These are phyloP conservation scores for Fusarium denticulatum DNA, from an alignment of 2,329 filamentous ascomycete species.

Conservation along the genomic window DNA sequence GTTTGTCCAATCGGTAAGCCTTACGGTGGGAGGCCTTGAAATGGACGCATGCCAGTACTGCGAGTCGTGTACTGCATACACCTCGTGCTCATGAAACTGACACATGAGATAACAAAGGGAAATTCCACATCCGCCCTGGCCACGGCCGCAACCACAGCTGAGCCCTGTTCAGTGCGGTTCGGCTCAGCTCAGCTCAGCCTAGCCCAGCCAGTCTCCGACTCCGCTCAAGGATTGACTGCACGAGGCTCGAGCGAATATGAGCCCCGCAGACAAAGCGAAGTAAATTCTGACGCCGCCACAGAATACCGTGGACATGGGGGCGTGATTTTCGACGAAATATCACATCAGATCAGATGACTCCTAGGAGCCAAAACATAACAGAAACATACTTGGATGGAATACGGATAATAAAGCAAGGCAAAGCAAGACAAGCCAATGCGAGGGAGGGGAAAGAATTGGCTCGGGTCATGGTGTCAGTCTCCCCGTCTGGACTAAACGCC, in stretches of 20 bases:
- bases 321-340: neutral
- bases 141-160: neutral
- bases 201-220: neutral
- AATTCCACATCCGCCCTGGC: neutral
- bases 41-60: conserved; percentile 13
- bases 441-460: neutral
- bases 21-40: conserved; percentile 1
- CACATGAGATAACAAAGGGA: conserved; percentile 16
- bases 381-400: neutral
- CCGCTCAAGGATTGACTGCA: neutral
- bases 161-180: neutral
- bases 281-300: conserved; percentile 27
- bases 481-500: conserved; percentile 13
- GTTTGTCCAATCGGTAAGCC: conserved; percentile 20
- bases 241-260: neutral
- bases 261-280: conserved; percentile 22
- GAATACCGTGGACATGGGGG: conserved; percentile 6
- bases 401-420: neutral
- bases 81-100: conserved; percentile 12
- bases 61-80: conserved; percentile 21
- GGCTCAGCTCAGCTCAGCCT: neutral
- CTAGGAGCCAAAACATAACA: neutral
- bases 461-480: conserved; percentile 35
- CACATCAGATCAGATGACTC: neutral
- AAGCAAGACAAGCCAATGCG: neutral